A percentile compares a stretch with the other conserved stretches of the same genome.
phyloP scores from a whole-genome alignment of 805 yeast species.

The Starmerella stellata region DNA sequence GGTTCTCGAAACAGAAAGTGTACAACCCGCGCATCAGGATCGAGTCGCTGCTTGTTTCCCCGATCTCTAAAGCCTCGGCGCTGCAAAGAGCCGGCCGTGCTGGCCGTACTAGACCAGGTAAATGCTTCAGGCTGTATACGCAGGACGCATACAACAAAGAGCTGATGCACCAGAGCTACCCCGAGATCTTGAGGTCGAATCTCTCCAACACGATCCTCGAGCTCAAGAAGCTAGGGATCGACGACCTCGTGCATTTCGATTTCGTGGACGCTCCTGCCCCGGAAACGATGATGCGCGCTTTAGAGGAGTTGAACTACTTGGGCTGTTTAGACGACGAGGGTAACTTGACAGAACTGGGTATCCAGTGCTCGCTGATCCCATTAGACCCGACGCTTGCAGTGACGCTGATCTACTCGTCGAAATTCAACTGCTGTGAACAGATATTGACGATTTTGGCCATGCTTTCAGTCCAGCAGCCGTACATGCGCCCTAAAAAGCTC shows the following conservation, averaged over 20 bases:
- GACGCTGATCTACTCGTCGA: conserved; percentile 73
- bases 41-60: conserved; percentile 82
- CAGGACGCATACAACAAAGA: conserved; percentile 93
- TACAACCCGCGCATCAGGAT: conserved; percentile 93
- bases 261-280: conserved; percentile 99
- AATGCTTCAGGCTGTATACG: conserved; percentile 88
- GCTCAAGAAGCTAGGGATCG: conserved; percentile 81
- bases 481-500: conserved; percentile 79
- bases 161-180: conserved; percentile 84
- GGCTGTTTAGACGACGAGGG: conserved; percentile 87
- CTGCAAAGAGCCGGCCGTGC: conserved; percentile 99
- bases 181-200: conserved; percentile 83
- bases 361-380: conserved; percentile 83
- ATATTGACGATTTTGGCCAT: conserved; percentile 74
- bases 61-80: conserved; percentile 92
- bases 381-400: conserved; percentile 91
- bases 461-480: conserved; percentile 84
- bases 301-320: conserved; percentile 82
- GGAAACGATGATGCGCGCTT: conserved; percentile 97
- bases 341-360: conserved; percentile 70
- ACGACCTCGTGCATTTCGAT: conserved; percentile 92
- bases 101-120: conserved; percentile 97
- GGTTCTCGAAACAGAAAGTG: conserved; percentile 89
- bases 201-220: conserved; percentile 82
- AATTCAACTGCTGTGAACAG: conserved; percentile 73